A percentile compares a stretch with the other conserved stretches of the same genome.
Evolutionary conservation across 805 yeast species (phyloP).

Genomic region (Myxozyma neotropica): DNA sequence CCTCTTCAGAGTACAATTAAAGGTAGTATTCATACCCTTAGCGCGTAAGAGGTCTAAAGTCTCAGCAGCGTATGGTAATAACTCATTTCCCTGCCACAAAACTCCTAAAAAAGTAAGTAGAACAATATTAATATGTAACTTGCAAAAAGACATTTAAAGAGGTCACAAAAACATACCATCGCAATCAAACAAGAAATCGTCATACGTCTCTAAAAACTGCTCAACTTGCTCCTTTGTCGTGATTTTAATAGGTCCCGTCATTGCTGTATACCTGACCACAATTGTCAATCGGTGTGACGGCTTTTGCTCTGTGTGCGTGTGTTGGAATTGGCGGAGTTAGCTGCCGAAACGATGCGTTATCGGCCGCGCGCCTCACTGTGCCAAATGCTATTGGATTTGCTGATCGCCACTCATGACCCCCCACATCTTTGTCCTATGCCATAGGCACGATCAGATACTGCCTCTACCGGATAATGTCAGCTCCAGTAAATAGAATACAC

Average conservation of each 20-base stretch:
- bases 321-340: too few species aligned
- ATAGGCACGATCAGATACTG: too few species aligned
- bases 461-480: too few species aligned
- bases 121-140: background rate
- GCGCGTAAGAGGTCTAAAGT: constrained; percentile 63
- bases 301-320: too few species aligned
- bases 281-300: too few species aligned
- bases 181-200: constrained; percentile 88
- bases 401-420: too few species aligned
- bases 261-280: background rate
- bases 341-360: too few species aligned
- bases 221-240: constrained; percentile 52
- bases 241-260: constrained; percentile 52
- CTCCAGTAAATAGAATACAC: too few species aligned
- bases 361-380: too few species aligned
- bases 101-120: constrained; percentile 52
- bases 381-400: too few species aligned
- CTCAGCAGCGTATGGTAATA: constrained; percentile 77
- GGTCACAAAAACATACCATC: constrained; percentile 53
- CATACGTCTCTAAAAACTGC: constrained; percentile 63
- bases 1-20: too few species aligned
- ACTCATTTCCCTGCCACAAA: constrained; percentile 84
- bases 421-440: too few species aligned
- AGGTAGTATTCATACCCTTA: constrained; percentile 23
- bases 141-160: background rate